Evolutionary conservation across 208 protist genomes (phyloP).

Genomic region (Histomonas meleagridis): DNA sequence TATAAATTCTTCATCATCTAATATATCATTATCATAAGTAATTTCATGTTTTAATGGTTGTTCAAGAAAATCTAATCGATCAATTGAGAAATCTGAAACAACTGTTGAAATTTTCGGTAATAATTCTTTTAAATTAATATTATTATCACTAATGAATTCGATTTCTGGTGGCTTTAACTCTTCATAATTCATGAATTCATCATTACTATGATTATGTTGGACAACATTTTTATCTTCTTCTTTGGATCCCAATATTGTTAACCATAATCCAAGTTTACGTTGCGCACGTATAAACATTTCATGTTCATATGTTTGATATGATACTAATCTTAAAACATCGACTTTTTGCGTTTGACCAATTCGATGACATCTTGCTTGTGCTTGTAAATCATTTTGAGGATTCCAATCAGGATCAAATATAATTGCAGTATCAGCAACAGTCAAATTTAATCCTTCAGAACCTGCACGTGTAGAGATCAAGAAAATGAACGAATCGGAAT

Average conservation of each 20-base stretch:
- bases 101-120: background rate
- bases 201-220: background rate
- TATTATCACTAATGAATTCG: background rate
- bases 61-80: background rate
- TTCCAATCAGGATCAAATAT: conserved; percentile 83
- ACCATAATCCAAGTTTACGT: conserved; percentile 57
- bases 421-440: conserved; percentile 62
- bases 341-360: conserved; percentile 78
- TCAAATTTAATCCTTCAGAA: conserved; percentile 65
- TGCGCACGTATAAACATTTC: conserved; percentile 69
- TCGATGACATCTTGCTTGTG: conserved; percentile 74
- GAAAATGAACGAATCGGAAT: conserved; percentile 55
- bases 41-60: background rate
- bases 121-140: background rate
- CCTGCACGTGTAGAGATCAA: conserved; percentile 63
- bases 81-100: background rate
- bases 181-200: no score
- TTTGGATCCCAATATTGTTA: background rate
- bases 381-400: conserved; percentile 88
- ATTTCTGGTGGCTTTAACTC: background rate
- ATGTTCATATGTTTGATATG: conserved; percentile 78
- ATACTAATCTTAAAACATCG: conserved; percentile 78
- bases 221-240: background rate
- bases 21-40: background rate
- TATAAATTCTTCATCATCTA: background rate